Conservation (phyloP, 305 asterid genomes). For the Andrographis paniculata region DNA sequence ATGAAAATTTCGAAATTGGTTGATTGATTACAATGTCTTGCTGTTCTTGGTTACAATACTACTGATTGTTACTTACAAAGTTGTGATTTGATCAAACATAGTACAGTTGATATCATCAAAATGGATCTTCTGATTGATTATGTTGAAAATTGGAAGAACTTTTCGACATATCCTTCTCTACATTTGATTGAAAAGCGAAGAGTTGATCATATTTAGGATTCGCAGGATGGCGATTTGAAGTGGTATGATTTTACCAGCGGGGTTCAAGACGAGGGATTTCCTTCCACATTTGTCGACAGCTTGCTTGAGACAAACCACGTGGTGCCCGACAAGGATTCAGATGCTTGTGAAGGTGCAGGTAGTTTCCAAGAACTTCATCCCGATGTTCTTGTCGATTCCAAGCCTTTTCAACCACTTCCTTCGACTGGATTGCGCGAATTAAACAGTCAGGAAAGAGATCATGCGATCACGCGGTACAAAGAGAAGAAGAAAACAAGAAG, state of each 20-base stretch:
- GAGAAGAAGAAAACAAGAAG: conserved; percentile 90
- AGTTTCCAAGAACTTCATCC: conserved; percentile 43
- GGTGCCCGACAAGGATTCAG: conserved; percentile 66
- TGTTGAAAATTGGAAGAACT: too few species aligned
- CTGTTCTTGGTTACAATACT: too few species aligned
- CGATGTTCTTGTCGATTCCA: conserved; percentile 26
- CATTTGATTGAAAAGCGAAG: too few species aligned
- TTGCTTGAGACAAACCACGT: conserved; percentile 40
- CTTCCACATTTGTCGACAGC: conserved; percentile 31
- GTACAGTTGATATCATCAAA: too few species aligned
- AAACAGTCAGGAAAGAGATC: conserved; percentile 76
- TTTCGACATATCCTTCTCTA: too few species aligned
- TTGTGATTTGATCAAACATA: too few species aligned
- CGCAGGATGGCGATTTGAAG: conserved; percentile 37
- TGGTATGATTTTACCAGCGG: conserved; percentile 34
- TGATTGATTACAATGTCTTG: too few species aligned
- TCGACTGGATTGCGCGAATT: conserved; percentile 39
- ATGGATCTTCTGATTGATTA: too few species aligned
- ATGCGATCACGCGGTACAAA: conserved; percentile 80
- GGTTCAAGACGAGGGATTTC: conserved; percentile 33
- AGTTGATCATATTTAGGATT: conserved; percentile 15
- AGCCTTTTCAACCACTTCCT: conserved; percentile 33
- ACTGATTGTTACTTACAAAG: too few species aligned
- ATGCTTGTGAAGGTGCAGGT: conserved; percentile 29
- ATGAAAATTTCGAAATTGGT: too few species aligned